phyloP scores from a whole-genome alignment of 2,329 filamentous ascomycete genomes.

The Aspergillus clavatus region DNA sequence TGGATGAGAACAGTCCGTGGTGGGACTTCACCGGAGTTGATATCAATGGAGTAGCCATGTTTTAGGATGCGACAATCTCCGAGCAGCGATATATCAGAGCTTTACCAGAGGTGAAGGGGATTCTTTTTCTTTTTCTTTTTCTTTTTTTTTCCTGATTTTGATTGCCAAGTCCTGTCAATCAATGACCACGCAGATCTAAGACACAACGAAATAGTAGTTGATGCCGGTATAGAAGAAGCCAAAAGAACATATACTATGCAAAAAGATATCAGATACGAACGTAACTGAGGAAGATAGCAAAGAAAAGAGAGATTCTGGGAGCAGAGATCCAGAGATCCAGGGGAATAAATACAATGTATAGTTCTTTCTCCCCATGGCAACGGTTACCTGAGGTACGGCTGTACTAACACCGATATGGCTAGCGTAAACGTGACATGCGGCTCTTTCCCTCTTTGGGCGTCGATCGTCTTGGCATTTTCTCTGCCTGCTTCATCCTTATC shows the following conservation, averaged over 20 bases:
- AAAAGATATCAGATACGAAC: constrained; percentile 22
- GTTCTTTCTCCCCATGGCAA: constrained; percentile 38
- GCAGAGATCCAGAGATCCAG: constrained; percentile 17
- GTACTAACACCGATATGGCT: constrained; percentile 36
- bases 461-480: constrained; percentile 24
- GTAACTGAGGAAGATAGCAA: constrained; percentile 16
- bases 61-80: constrained; percentile 26
- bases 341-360: constrained; percentile 37
- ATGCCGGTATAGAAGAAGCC: constrained; percentile 23
- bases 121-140: too few relatives aligned
- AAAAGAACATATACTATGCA: constrained; percentile 30
- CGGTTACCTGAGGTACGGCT: constrained; percentile 32
- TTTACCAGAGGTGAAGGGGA: constrained; percentile 18
- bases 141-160: too few relatives aligned
- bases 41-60: constrained; percentile 80
- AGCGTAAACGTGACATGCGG: constrained; percentile 42
- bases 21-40: constrained; percentile 95
- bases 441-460: constrained; percentile 47
- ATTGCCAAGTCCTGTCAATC: constrained; percentile 6
- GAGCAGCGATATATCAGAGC: background rate
- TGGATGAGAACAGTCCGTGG: constrained; percentile 82
- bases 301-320: constrained; percentile 24
- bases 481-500: constrained; percentile 10
- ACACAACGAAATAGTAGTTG: constrained; percentile 10
- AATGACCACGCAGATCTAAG: constrained; percentile 9